Conservation (phyloP, 1,284 basidiomycete genomes). For the Cystobasidium sp. region DNA sequence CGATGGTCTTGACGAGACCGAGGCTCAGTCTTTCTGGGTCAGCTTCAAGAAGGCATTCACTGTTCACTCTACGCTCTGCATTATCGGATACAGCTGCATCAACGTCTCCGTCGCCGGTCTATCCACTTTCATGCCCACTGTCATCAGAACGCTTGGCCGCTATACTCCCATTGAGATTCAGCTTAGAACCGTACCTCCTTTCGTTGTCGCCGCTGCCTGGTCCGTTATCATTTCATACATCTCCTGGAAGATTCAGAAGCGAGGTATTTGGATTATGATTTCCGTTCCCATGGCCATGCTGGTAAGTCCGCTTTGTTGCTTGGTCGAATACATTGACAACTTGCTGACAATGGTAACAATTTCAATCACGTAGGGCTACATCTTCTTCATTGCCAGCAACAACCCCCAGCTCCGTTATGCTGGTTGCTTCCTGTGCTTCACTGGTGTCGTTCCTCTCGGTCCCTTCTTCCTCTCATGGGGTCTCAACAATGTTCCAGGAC, state of each 20-base stretch:
- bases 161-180: conserved; percentile 35
- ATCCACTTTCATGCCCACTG: conserved; percentile 48
- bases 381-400: conserved; percentile 46
- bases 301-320: neutral
- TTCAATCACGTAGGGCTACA: conserved; percentile 42
- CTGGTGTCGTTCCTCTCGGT: conserved; percentile 40
- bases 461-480: conserved; percentile 46
- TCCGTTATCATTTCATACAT: conserved; percentile 40
- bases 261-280: conserved; percentile 46
- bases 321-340: too few relatives aligned
- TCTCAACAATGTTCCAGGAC: conserved; percentile 46
- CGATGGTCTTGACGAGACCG: conserved; percentile 23
- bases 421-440: conserved; percentile 47
- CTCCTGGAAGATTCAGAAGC: conserved; percentile 45
- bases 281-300: conserved; percentile 44
- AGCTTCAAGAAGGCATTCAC: conserved; percentile 31
- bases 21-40: conserved; percentile 25
- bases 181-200: conserved; percentile 46
- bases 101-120: conserved; percentile 41
- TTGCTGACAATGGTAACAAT: too few relatives aligned
- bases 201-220: conserved; percentile 48
- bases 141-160: conserved; percentile 48
- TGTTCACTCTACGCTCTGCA: conserved; percentile 32
- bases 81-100: conserved; percentile 32
- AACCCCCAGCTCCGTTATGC: conserved; percentile 47